Conservation (phyloP, 2,329 filamentous ascomycete species). For the Thielaviopsis punctulata region DNA sequence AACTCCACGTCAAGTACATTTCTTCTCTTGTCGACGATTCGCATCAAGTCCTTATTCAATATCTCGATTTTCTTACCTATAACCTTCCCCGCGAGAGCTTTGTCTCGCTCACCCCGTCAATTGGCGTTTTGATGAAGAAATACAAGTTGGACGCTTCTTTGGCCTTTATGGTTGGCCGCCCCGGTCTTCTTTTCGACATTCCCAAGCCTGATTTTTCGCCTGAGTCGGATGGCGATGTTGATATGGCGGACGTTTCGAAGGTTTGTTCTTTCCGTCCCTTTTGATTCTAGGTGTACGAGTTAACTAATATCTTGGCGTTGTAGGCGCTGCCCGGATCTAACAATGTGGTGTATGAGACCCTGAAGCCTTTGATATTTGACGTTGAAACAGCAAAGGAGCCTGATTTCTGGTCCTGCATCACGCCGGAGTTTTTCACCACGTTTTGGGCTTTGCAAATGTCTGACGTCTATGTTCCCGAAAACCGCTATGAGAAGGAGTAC, state of each 20-base stretch:
- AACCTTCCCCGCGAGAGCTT: slow-evolving; percentile 64
- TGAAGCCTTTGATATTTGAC: slow-evolving; percentile 56
- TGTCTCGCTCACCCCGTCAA: slow-evolving; percentile 57
- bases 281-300: background rate
- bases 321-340: background rate
- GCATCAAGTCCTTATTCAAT: slow-evolving; percentile 70
- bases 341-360: slow-evolving; percentile 15
- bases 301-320: background rate
- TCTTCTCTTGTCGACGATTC: slow-evolving; percentile 82
- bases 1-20: slow-evolving; percentile 74
- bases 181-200: slow-evolving; percentile 53
- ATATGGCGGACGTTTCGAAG: slow-evolving; percentile 9
- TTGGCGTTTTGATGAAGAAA: slow-evolving; percentile 55
- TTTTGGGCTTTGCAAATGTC: slow-evolving; percentile 85
- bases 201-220: background rate
- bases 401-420: slow-evolving; percentile 52
- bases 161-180: slow-evolving; percentile 69
- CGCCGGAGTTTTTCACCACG: slow-evolving; percentile 65
- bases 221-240: slow-evolving; percentile 8
- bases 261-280: background rate
- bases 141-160: slow-evolving; percentile 66
- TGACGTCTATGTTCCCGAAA: slow-evolving; percentile 60
- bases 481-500: slow-evolving; percentile 63
- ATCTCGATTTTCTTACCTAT: slow-evolving; percentile 71
- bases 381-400: slow-evolving; percentile 44